Evolutionary conservation across 169 alveolate species (phyloP).

Genomic region (Eimeria sp.): DNA sequence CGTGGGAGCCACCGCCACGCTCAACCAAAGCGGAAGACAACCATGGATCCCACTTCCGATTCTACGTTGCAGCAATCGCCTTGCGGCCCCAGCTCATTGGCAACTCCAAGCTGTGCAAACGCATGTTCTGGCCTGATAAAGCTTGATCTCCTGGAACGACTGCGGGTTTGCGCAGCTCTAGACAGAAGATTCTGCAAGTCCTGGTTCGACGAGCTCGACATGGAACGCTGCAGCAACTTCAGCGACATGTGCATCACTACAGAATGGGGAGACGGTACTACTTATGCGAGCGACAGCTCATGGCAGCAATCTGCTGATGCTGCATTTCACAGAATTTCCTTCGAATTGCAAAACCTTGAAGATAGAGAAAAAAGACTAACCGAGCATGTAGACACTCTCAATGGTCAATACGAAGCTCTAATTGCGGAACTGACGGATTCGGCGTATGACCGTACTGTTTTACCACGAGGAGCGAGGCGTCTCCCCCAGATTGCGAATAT

Average conservation of each 20-base stretch:
- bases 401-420: not conserved
- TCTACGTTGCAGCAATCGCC: not conserved
- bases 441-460: not conserved
- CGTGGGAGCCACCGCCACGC: not conserved
- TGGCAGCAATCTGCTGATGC: not conserved
- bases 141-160: not conserved
- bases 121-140: not conserved
- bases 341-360: conserved; percentile 1
- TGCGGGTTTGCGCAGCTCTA: not conserved
- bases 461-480: not conserved
- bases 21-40: not conserved
- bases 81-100: not conserved
- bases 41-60: not conserved
- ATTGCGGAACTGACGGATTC: not conserved
- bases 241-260: not conserved
- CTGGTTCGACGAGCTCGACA: conserved; percentile 17
- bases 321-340: not conserved
- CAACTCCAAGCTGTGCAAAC: not conserved
- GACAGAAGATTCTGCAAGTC: not conserved
- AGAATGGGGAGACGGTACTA: not conserved
- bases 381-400: not conserved
- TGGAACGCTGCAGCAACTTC: conserved; percentile 33
- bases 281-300: too few species aligned
- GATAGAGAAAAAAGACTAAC: not conserved
- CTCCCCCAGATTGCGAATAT: not conserved